A percentile compares a stretch with the other conserved stretches of the same genome.
Conservation (phyloP, 1,284 basidiomycete species). For the Cutaneotrichosporon cutaneum region DNA sequence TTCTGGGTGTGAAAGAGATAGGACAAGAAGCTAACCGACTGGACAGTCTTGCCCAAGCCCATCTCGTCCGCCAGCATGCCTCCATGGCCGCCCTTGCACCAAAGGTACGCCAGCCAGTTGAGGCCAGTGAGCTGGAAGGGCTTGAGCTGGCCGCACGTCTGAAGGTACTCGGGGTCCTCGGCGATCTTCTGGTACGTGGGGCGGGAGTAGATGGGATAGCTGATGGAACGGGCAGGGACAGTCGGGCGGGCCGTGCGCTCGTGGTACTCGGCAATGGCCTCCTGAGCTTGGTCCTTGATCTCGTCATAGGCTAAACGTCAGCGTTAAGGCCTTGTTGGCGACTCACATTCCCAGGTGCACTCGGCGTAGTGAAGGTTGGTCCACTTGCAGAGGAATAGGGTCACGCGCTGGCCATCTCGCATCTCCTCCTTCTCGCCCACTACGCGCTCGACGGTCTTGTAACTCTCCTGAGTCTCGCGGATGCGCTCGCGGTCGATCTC, state of each 20-base stretch:
- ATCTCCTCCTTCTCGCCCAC: constrained; percentile 73
- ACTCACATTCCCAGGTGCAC: constrained; percentile 88
- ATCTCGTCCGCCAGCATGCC: constrained; percentile 95
- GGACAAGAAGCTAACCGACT: constrained; percentile 92
- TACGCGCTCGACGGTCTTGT: constrained; percentile 88
- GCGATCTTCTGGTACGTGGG: constrained; percentile 82
- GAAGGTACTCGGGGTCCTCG: constrained; percentile 88
- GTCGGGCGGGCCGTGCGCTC: constrained; percentile 72
- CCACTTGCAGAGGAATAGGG: constrained; percentile 98
- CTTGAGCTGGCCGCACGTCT: constrained; percentile 81
- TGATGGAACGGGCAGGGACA: constrained; percentile 81
- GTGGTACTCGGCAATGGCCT: constrained; percentile 78
- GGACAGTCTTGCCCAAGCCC: constrained; percentile 98
- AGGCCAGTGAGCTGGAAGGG: constrained; percentile 98
- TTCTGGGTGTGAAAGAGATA: constrained; percentile 91
- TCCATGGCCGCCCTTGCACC: constrained; percentile 92
- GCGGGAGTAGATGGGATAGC: constrained; percentile 67
- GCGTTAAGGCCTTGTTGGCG: background rate
- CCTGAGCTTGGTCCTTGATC: constrained; percentile 61
- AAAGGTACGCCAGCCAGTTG: constrained; percentile 97
- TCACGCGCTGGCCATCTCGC: constrained; percentile 57
- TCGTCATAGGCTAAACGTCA: constrained; percentile 60
- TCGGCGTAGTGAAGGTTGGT: constrained; percentile 87
- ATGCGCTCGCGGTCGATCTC: constrained; percentile 85
- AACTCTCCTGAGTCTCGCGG: constrained; percentile 84